Evolutionary conservation across 768 basidiomycete genomes (phyloP).

Genomic region (Naganishia friedmannii): DNA sequence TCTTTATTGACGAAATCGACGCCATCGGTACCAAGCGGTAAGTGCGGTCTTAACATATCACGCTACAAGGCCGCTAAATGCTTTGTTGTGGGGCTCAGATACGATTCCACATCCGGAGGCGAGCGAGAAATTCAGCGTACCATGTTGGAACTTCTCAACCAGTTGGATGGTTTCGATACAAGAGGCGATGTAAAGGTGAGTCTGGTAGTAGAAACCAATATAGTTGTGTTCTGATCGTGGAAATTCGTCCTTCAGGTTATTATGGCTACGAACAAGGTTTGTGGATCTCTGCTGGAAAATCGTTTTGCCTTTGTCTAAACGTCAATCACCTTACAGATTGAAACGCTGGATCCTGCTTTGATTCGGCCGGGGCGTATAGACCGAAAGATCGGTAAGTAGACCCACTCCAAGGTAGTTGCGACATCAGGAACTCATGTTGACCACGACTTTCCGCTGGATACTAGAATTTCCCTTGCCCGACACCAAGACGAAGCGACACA

Average conservation of each 20-base stretch:
- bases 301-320: neutral
- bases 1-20: conserved; percentile 99
- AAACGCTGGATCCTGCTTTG: conserved; percentile 92
- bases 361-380: conserved; percentile 98
- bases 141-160: conserved; percentile 97
- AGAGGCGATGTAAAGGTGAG: conserved; percentile 99
- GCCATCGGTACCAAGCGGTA: conserved; percentile 97
- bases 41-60: conserved; percentile 41
- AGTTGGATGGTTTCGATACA: conserved; percentile 98
- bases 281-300: conserved; percentile 5
- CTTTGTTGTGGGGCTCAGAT: conserved; percentile 57
- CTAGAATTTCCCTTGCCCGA: conserved; percentile 72
- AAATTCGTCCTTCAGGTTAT: conserved; percentile 60
- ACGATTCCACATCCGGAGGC: conserved; percentile 96
- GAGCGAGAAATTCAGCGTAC: conserved; percentile 99
- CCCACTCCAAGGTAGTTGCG: neutral
- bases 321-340: conserved; percentile 61
- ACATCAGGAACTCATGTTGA: neutral
- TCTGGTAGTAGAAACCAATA: conserved; percentile 67
- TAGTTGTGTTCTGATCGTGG: neutral
- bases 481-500: conserved; percentile 97
- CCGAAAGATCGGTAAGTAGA: conserved; percentile 73
- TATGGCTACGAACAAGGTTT: conserved; percentile 87
- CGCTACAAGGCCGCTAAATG: neutral
- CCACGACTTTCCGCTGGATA: neutral